These are phyloP conservation scores for Aspergillus conjunctus DNA, from an alignment of 495 filamentous ascomycete species.

Conservation along the genomic window DNA sequence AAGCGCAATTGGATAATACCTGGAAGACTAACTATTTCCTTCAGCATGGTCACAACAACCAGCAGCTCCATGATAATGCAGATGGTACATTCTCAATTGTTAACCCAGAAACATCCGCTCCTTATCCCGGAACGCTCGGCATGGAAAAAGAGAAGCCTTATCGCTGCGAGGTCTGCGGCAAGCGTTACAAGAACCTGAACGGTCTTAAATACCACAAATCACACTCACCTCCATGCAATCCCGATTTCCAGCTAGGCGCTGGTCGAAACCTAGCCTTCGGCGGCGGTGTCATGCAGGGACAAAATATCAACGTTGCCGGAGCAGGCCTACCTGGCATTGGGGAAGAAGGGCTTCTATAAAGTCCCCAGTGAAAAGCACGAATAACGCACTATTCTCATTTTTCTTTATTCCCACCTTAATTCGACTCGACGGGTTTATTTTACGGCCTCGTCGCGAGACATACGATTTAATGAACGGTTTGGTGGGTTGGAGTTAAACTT, in stretches of 20 bases:
- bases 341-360: conserved; percentile 52
- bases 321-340: conserved; percentile 55
- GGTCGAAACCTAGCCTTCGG: conserved; percentile 46
- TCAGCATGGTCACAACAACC: conserved; percentile 92
- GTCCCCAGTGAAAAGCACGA: conserved; percentile 8
- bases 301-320: conserved; percentile 54
- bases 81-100: conserved; percentile 98
- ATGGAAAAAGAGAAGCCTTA: conserved; percentile 99
- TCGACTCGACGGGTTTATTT: conserved; percentile 27
- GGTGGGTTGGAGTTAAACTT: conserved; percentile 34
- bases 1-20: background rate
- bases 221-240: conserved; percentile 74
- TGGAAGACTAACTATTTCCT: conserved; percentile 8
- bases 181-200: conserved; percentile 99
- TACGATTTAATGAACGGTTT: conserved; percentile 35
- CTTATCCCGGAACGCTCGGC: conserved; percentile 92
- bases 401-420: conserved; percentile 22
- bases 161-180: conserved; percentile 93
- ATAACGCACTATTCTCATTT: conserved; percentile 14
- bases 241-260: conserved; percentile 50
- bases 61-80: conserved; percentile 90
- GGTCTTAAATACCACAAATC: conserved; percentile 91
- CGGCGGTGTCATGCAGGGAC: conserved; percentile 53
- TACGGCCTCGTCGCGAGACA: conserved; percentile 26
- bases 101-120: conserved; percentile 89